Conservation (phyloP, 176 grass and related monocot genomes). For the Lolium multiflorum region DNA sequence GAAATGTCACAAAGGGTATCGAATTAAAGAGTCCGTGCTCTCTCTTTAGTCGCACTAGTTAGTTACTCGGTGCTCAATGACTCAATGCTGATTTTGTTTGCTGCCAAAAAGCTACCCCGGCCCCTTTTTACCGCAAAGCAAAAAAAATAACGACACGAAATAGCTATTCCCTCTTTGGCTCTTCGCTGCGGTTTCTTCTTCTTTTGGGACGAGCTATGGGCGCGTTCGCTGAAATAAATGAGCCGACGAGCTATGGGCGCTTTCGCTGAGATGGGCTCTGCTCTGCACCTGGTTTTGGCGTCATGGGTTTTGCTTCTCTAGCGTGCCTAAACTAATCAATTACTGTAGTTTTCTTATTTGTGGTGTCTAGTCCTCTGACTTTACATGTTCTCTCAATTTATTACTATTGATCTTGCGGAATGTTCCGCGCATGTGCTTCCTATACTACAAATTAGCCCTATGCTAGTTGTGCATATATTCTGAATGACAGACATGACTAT, state of each 20-base stretch:
- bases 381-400: not conserved
- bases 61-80: not conserved
- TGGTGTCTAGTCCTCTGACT: not conserved
- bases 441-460: not conserved
- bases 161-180: not conserved
- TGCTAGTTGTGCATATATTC: too few relatives aligned
- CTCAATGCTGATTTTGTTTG: not conserved
- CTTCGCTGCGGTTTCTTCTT: not conserved
- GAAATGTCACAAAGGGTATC: not conserved
- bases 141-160: not conserved
- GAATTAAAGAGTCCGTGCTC: not conserved
- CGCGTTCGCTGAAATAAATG: constrained; percentile 7
- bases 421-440: not conserved
- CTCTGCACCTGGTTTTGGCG: not conserved
- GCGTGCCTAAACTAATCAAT: not conserved
- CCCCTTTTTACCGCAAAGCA: not conserved
- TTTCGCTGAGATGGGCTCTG: too few relatives aligned
- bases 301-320: not conserved
- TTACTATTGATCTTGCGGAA: constrained; percentile 1
- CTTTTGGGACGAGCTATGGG: not conserved
- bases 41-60: not conserved
- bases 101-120: not conserved
- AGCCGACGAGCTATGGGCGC: too few relatives aligned
- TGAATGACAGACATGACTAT: too few relatives aligned
- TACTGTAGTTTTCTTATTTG: not conserved